phyloP scores from a whole-genome alignment of 306 rosid species.

The Vigna reflexopilosa region DNA sequence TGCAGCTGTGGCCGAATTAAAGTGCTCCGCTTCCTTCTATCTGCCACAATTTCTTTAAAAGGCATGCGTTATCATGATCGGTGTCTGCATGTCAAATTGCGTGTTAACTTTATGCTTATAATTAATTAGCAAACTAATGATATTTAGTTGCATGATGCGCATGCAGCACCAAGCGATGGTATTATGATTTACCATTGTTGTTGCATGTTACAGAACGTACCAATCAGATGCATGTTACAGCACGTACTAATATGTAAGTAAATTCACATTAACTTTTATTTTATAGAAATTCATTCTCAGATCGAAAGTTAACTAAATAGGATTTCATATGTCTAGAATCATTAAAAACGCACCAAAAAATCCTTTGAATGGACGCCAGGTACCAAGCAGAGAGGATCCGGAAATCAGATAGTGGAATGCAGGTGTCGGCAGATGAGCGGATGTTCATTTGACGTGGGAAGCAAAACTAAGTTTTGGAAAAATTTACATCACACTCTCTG shows the following conservation, averaged over 20 bases:
- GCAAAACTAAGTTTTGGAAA: too few species aligned
- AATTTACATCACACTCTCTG: too few species aligned
- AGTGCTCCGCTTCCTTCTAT: background rate
- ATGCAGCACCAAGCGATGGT: background rate
- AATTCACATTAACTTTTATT: too few species aligned
- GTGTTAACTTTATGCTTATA: background rate
- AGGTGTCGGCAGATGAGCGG: too few species aligned
- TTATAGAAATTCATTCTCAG: too few species aligned
- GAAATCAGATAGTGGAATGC: too few species aligned
- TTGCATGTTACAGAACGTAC: background rate
- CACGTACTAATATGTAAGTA: background rate
- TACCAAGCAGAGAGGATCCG: too few species aligned
- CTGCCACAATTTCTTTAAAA: constrained; percentile 3
- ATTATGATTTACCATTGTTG: background rate
- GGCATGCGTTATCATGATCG: background rate
- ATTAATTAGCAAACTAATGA: background rate
- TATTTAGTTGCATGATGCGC: background rate
- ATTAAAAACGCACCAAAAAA: too few species aligned
- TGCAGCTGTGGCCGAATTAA: background rate
- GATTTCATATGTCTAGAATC: too few species aligned
- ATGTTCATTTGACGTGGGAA: too few species aligned
- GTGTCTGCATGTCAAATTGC: background rate
- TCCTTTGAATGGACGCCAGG: too few species aligned
- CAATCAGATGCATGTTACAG: background rate
- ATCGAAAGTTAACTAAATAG: too few species aligned